Percentiles rank a stretch among this genome's conserved stretches.
phyloP scores from a whole-genome alignment of 2,329 filamentous ascomycete genomes.

The Lasiodiplodia gonubiensis region DNA sequence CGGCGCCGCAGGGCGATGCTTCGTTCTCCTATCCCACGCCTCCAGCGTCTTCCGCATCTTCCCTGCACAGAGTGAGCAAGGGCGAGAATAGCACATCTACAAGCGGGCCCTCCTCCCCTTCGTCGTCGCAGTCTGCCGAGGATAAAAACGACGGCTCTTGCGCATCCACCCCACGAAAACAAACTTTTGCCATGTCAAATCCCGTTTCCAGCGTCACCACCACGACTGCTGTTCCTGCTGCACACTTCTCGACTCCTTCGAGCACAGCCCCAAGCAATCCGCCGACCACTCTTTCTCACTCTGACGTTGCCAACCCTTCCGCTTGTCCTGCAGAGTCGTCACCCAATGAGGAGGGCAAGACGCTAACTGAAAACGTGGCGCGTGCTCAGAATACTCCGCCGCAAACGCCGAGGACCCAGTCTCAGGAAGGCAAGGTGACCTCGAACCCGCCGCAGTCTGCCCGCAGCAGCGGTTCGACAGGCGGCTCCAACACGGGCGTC shows the following conservation, averaged over 20 bases:
- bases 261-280: slow-evolving; percentile 50
- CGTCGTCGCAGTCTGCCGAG: slow-evolving; percentile 33
- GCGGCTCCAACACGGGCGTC: slow-evolving; percentile 62
- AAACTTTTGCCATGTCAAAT: slow-evolving; percentile 47
- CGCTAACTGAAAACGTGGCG: slow-evolving; percentile 81
- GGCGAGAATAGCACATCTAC: slow-evolving; percentile 32
- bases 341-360: slow-evolving; percentile 72
- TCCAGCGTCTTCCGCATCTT: slow-evolving; percentile 49
- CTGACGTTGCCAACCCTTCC: slow-evolving; percentile 54
- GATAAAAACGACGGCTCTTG: slow-evolving; percentile 35
- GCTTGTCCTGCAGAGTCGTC: slow-evolving; percentile 61
- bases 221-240: slow-evolving; percentile 67
- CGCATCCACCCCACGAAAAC: slow-evolving; percentile 36
- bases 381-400: slow-evolving; percentile 77
- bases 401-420: slow-evolving; percentile 87
- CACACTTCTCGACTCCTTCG: slow-evolving; percentile 72
- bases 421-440: slow-evolving; percentile 61
- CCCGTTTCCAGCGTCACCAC: slow-evolving; percentile 70
- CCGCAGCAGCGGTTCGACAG: slow-evolving; percentile 40
- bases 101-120: slow-evolving; percentile 33
- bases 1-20: slow-evolving; percentile 31
- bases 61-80: slow-evolving; percentile 38
- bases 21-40: slow-evolving; percentile 47
- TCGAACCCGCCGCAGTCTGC: slow-evolving; percentile 59
- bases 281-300: slow-evolving; percentile 60